phyloP scores from a whole-genome alignment of 2,329 filamentous ascomycete genomes.

The Pseudocercospora cruenta region DNA sequence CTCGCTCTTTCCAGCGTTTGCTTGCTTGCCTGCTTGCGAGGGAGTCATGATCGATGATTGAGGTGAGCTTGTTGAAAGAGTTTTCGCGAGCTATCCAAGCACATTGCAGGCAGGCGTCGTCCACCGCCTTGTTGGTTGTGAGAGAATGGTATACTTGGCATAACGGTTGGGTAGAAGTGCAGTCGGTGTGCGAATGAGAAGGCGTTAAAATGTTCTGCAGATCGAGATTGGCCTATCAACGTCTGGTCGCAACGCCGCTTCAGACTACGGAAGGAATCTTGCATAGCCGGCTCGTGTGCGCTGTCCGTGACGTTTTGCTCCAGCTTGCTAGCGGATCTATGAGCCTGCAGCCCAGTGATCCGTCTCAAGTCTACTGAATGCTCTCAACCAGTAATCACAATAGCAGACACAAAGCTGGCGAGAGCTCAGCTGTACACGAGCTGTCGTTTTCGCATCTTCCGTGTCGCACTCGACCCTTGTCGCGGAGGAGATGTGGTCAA shows the following conservation, averaged over 20 bases:
- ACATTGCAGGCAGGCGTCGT: constrained; percentile 14
- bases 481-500: neutral
- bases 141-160: constrained; percentile 22
- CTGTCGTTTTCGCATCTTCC: constrained; percentile 1
- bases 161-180: constrained; percentile 15
- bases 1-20: neutral
- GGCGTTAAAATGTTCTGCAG: constrained; percentile 10
- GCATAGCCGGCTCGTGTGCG: constrained; percentile 17
- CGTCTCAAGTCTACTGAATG: constrained; percentile 6
- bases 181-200: constrained; percentile 16
- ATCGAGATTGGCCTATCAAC: constrained; percentile 9
- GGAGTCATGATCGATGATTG: constrained; percentile 4
- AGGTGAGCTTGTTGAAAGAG: constrained; percentile 1
- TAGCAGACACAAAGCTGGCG: neutral
- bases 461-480: constrained; percentile 2
- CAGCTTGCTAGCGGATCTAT: constrained; percentile 7
- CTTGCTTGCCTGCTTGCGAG: neutral
- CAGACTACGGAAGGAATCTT: constrained; percentile 6
- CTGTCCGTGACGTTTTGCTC: constrained; percentile 10
- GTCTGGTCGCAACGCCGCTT: constrained; percentile 9
- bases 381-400: neutral
- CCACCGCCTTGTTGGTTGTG: constrained; percentile 18
- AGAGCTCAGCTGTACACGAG: neutral
- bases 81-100: constrained; percentile 21
- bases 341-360: constrained; percentile 4